Conservation (phyloP, 2,329 filamentous ascomycete species). For the Ascocoryne sarcoides region DNA sequence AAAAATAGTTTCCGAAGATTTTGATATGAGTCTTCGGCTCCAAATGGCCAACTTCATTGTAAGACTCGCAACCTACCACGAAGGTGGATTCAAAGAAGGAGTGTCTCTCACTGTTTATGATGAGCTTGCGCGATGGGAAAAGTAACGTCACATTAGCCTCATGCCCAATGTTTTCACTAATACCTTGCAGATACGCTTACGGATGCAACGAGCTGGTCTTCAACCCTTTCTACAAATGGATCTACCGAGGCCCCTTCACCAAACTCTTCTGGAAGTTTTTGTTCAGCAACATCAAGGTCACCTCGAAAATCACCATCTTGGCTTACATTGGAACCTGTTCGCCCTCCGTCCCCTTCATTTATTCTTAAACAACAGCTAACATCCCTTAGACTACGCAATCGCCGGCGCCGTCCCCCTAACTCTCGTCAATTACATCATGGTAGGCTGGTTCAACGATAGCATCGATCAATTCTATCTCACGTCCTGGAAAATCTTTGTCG, state of each 20-base stretch:
- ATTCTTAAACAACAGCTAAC: neutral
- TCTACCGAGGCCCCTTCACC: conserved; percentile 66
- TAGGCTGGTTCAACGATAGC: conserved; percentile 61
- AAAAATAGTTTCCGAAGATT: conserved; percentile 52
- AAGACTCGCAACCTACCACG: conserved; percentile 62
- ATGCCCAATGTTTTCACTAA: neutral
- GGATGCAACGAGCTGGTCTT: conserved; percentile 78
- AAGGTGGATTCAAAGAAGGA: conserved; percentile 71
- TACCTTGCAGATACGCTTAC: conserved; percentile 51
- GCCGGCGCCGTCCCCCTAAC: conserved; percentile 58
- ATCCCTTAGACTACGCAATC: conserved; percentile 44
- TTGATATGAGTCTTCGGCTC: conserved; percentile 71
- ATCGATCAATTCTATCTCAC: conserved; percentile 60
- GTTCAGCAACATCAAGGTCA: conserved; percentile 62
- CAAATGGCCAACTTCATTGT: conserved; percentile 65
- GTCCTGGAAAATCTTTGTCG: conserved; percentile 54
- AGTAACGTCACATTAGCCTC: conserved; percentile 29
- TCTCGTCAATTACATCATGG: conserved; percentile 59
- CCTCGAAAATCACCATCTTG: conserved; percentile 66
- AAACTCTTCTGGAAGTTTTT: conserved; percentile 68
- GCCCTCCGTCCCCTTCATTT: neutral
- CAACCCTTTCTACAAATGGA: conserved; percentile 66
- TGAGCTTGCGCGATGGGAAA: conserved; percentile 77
- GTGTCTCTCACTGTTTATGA: conserved; percentile 79
- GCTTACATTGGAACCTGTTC: conserved; percentile 64